These are phyloP conservation scores for Vigna trinervia DNA, from an alignment of 306 rosid species.

Conservation along the genomic window DNA sequence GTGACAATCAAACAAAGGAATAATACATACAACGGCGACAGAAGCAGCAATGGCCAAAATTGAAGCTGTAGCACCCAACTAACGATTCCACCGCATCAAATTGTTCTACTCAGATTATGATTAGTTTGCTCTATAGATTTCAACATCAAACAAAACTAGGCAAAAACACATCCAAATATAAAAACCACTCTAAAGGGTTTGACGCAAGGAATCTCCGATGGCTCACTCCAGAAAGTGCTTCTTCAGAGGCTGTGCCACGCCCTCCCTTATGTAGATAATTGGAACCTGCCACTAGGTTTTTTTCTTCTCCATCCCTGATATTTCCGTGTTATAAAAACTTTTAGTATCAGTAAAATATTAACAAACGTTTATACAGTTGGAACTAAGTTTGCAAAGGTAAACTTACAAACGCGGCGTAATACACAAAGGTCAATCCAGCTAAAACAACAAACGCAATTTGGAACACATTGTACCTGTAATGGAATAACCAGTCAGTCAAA, in stretches of 20 bases:
- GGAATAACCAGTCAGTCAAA: constrained; percentile 12
- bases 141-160: constrained; percentile 56
- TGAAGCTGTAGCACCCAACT: constrained; percentile 51
- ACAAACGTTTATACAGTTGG: not conserved
- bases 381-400: constrained; percentile 2
- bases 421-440: constrained; percentile 93
- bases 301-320: constrained; percentile 97
- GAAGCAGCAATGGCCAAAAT: constrained; percentile 46
- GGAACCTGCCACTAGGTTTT: constrained; percentile 92
- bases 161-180: constrained; percentile 50
- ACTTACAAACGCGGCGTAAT: constrained; percentile 90
- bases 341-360: constrained; percentile 33
- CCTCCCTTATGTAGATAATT: constrained; percentile 72
- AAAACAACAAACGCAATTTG: constrained; percentile 84
- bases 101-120: constrained; percentile 52
- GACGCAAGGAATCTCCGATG: constrained; percentile 41
- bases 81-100: constrained; percentile 44
- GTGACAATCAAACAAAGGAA: constrained; percentile 55
- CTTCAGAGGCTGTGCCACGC: constrained; percentile 38
- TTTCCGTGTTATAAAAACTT: constrained; percentile 24
- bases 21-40: constrained; percentile 63
- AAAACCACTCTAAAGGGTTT: constrained; percentile 51
- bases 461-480: constrained; percentile 93
- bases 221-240: constrained; percentile 48
- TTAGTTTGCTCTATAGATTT: constrained; percentile 55